A percentile compares a stretch with the other conserved stretches of the same genome.
Conservation (phyloP, 257 asterid genomes). For the Nyctanthes arbortristis region DNA sequence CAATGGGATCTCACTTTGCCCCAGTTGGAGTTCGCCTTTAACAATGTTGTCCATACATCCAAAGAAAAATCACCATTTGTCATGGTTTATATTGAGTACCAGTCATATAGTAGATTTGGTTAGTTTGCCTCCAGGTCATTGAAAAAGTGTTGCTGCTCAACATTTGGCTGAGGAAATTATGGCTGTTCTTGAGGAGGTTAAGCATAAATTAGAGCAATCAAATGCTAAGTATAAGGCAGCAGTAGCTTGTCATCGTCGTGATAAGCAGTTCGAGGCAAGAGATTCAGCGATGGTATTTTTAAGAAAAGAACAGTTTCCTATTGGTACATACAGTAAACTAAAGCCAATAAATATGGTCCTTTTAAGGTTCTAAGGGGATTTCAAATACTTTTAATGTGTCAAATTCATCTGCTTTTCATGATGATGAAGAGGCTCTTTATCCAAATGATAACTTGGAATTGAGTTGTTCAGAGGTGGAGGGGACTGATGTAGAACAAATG, state of each 20-base stretch:
- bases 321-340: neutral
- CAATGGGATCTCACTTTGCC: too few species aligned
- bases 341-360: neutral
- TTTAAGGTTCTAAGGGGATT: neutral
- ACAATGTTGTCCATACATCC: neutral
- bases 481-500: neutral
- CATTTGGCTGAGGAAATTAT: neutral
- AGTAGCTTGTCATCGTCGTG: neutral
- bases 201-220: neutral
- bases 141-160: neutral
- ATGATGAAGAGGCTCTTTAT: neutral
- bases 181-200: neutral
- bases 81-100: neutral
- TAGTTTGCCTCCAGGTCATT: neutral
- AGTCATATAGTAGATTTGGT: neutral
- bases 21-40: neutral
- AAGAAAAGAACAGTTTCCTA: neutral
- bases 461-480: neutral
- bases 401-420: neutral
- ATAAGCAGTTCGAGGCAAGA: neutral
- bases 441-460: neutral
- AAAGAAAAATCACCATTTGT: neutral
- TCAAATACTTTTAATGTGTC: neutral
- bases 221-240: neutral
- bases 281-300: slow-evolving; percentile 6